Percentiles rank a stretch among this genome's conserved stretches.
phyloP scores from a whole-genome alignment of 495 filamentous ascomycete genomes.

The Penicillium crystallinum region DNA sequence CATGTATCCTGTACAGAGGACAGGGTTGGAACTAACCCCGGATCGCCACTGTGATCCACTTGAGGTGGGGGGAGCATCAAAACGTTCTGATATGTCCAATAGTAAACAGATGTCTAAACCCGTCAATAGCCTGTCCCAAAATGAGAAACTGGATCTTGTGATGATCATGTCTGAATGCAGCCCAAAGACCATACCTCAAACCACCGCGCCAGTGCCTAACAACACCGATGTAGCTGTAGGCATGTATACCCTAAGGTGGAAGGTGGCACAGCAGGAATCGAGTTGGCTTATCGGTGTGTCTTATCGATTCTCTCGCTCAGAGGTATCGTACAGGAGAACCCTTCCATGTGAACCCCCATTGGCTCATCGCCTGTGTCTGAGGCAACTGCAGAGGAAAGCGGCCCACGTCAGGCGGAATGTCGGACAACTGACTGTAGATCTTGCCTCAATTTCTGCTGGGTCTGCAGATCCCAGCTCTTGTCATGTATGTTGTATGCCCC shows the following conservation, averaged over 20 bases:
- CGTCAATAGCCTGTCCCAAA: neutral
- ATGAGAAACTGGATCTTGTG: neutral
- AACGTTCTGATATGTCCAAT: neutral
- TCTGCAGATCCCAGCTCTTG: conserved; percentile 77
- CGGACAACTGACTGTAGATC: conserved; percentile 71
- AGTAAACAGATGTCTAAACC: conserved; percentile 1
- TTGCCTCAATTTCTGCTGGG: conserved; percentile 62
- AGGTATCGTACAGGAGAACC: conserved; percentile 5
- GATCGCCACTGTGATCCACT: conserved; percentile 22
- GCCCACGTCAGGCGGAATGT: conserved; percentile 59
- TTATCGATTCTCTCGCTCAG: too few species aligned
- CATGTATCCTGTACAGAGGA: neutral
- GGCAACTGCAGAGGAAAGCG: conserved; percentile 74
- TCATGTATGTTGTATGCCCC: conserved; percentile 78
- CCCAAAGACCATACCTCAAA: conserved; percentile 2
- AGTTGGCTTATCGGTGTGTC: too few species aligned
- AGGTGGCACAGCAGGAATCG: conserved; percentile 15
- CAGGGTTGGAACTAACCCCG: conserved; percentile 15
- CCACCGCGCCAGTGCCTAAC: conserved; percentile 8
- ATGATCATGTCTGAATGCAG: neutral
- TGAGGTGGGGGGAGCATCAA: conserved; percentile 8
- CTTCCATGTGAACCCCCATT: conserved; percentile 8
- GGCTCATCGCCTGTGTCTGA: conserved; percentile 54
- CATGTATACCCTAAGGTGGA: conserved; percentile 8
- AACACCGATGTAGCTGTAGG: conserved; percentile 7